Percentiles rank a stretch among this genome's conserved stretches.
These are phyloP conservation scores for Trichoderma koningiopsis DNA, from an alignment of 2,329 filamentous ascomycete genomes.

Conservation along the genomic window DNA sequence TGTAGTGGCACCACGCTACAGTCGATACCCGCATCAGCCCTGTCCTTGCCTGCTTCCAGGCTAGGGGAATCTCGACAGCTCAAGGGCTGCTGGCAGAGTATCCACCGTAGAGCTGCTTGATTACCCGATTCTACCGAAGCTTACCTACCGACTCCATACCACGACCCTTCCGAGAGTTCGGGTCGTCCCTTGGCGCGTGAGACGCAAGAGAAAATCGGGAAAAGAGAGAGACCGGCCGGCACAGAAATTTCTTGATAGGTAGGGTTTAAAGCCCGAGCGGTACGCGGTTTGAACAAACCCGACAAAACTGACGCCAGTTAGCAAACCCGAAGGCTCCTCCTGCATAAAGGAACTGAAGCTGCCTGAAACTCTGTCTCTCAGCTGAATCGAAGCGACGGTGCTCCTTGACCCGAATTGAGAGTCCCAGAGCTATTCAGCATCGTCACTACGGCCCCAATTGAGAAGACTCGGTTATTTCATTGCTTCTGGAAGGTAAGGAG, in stretches of 20 bases:
- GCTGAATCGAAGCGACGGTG: neutral
- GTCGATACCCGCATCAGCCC: slow-evolving; percentile 20
- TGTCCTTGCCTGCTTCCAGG: neutral
- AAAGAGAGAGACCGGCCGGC: neutral
- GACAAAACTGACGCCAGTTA: neutral
- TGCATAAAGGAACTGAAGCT: neutral
- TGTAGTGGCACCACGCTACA: neutral
- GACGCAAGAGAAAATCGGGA: neutral
- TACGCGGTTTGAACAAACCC: neutral
- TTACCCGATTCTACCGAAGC: no score
- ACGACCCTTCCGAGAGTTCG: neutral
- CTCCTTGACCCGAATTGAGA: neutral
- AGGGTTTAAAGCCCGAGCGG: neutral
- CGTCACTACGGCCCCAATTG: neutral
- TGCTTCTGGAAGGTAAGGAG: neutral
- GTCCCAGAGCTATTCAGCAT: no score
- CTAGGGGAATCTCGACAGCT: neutral
- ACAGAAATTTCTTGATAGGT: neutral
- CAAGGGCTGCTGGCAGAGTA: neutral
- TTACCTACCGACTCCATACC: neutral
- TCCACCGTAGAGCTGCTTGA: neutral
- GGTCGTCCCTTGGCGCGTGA: slow-evolving; percentile 5
- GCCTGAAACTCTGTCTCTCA: neutral
- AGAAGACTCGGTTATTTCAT: neutral
- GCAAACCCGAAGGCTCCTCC: neutral